A percentile compares a stretch with the other conserved stretches of the same genome.
phyloP scores from a whole-genome alignment of 2,329 filamentous ascomycete species.

The Fusarium sp. region DNA sequence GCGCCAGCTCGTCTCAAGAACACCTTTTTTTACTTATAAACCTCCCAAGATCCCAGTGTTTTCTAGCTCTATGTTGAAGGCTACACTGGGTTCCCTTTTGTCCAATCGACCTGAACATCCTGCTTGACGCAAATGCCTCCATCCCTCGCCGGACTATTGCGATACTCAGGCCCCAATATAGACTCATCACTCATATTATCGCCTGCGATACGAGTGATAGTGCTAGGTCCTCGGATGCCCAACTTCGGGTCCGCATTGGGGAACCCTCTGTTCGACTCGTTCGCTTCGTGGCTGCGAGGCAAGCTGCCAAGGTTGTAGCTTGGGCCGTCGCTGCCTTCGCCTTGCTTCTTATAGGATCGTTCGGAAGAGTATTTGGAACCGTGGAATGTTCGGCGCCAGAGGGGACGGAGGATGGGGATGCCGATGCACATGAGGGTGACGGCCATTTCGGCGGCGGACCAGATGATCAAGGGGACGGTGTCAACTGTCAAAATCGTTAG shows the following conservation, averaged over 20 bases:
- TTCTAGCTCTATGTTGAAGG: background rate
- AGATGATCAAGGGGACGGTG: conserved; percentile 50
- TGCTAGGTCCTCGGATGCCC: conserved; percentile 25
- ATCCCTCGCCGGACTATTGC: background rate
- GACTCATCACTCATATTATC: conserved; percentile 29
- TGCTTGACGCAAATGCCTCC: conserved; percentile 21
- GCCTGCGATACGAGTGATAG: conserved; percentile 25
- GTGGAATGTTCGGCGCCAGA: conserved; percentile 45
- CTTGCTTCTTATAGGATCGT: conserved; percentile 30
- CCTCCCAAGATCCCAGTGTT: background rate
- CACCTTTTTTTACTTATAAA: background rate
- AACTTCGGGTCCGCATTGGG: conserved; percentile 14
- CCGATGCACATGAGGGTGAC: conserved; percentile 54
- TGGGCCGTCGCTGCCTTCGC: conserved; percentile 19
- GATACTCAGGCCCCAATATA: conserved; percentile 25
- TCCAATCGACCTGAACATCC: conserved; percentile 26
- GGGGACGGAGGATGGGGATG: conserved; percentile 53
- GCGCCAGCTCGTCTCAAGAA: background rate
- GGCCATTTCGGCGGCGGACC: conserved; percentile 53
- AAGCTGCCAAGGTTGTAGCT: conserved; percentile 27
- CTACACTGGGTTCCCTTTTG: background rate
- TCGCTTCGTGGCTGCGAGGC: background rate
- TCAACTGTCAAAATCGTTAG: conserved; percentile 43
- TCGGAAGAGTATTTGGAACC: conserved; percentile 21
- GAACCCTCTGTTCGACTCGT: conserved; percentile 12